phyloP scores from a whole-genome alignment of 2,329 filamentous ascomycete genomes.

The Amphichorda felina region DNA sequence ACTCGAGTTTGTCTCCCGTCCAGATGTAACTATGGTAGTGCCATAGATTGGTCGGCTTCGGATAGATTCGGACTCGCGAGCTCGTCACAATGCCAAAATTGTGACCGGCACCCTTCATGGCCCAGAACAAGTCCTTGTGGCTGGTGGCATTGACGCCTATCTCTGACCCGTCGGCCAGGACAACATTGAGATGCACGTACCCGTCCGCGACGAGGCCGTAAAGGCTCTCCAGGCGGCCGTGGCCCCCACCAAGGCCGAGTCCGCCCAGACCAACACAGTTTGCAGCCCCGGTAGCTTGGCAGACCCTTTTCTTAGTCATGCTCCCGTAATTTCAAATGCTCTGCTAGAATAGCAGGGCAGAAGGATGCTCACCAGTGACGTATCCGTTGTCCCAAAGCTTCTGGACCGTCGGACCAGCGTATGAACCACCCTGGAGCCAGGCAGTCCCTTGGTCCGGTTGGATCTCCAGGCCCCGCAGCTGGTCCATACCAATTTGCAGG shows the following conservation, averaged over 20 bases:
- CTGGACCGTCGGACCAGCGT: too few relatives aligned
- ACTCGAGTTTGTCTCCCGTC: slow-evolving; percentile 9
- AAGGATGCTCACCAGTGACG: too few relatives aligned
- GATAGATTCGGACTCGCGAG: slow-evolving; percentile 32
- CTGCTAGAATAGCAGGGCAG: too few relatives aligned
- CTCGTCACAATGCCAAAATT: slow-evolving; percentile 43
- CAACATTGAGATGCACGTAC: slow-evolving; percentile 32
- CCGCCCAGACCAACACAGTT: too few relatives aligned
- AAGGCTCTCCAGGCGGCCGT: slow-evolving; percentile 35
- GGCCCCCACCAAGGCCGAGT: slow-evolving; percentile 44
- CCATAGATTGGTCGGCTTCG: slow-evolving; percentile 22
- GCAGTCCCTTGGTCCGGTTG: too few relatives aligned
- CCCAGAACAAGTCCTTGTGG: slow-evolving; percentile 30
- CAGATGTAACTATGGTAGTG: slow-evolving; percentile 26
- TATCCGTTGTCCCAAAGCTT: too few relatives aligned
- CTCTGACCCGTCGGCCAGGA: slow-evolving; percentile 32
- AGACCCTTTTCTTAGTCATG: too few relatives aligned
- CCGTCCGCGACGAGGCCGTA: slow-evolving; percentile 38
- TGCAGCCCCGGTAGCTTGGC: too few relatives aligned
- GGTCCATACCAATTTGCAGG: too few relatives aligned
- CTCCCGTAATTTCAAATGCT: too few relatives aligned
- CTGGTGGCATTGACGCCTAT: slow-evolving; percentile 21
- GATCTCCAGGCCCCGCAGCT: too few relatives aligned
- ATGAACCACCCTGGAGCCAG: too few relatives aligned
- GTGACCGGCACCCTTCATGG: slow-evolving; percentile 33